phyloP scores from a whole-genome alignment of 176 grass and related monocot genomes.

The Musa troglodytarum region DNA sequence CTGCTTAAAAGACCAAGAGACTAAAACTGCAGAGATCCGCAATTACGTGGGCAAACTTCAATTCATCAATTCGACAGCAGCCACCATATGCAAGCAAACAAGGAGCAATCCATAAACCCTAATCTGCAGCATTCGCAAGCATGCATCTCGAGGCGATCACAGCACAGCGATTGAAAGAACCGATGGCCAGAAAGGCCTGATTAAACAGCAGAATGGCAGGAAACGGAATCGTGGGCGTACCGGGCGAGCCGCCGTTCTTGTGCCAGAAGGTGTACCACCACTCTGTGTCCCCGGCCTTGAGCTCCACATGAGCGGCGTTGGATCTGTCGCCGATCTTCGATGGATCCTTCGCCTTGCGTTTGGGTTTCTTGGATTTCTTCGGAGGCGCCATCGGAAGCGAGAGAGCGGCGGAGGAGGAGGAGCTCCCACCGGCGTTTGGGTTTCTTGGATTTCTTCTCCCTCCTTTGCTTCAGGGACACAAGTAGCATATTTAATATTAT shows the following conservation, averaged over 20 bases:
- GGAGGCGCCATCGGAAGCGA: slow-evolving; percentile 31
- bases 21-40: background rate
- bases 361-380: slow-evolving; percentile 74
- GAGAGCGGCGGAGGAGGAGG: background rate
- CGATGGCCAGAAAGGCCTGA: background rate
- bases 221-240: slow-evolving; percentile 10
- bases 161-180: background rate
- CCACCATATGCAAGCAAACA: background rate
- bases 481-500: too few relatives aligned
- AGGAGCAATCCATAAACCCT: background rate
- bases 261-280: slow-evolving; percentile 85
- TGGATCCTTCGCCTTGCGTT: slow-evolving; percentile 58
- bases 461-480: background rate
- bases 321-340: slow-evolving; percentile 32
- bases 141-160: background rate
- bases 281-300: slow-evolving; percentile 65
- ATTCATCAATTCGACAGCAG: background rate
- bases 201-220: background rate
- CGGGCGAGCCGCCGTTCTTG: slow-evolving; percentile 30
- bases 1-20: too few relatives aligned
- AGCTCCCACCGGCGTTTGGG: background rate
- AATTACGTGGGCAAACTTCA: background rate
- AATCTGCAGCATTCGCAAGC: background rate
- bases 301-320: slow-evolving; percentile 34
- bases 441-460: too few relatives aligned